Percentiles rank a stretch among this genome's conserved stretches.
Evolutionary conservation across 2,329 filamentous ascomycete genomes (phyloP).

Genomic region (Teratosphaeria viscida): DNA sequence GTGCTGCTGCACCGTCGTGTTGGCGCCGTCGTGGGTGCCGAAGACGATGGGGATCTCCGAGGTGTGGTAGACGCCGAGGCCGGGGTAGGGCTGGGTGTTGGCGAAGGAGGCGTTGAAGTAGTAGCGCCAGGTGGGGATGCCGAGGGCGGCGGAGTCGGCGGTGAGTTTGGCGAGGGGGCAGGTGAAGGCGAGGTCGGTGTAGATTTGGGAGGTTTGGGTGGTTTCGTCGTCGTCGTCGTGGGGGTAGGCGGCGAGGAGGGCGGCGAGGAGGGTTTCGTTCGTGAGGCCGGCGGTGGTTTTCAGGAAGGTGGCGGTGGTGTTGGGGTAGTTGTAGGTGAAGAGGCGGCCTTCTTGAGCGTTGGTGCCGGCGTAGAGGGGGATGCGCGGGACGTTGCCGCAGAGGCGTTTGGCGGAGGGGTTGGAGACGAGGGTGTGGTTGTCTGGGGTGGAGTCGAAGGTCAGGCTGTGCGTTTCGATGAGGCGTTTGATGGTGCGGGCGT

Average conservation of each 20-base stretch:
- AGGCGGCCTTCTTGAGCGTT: conserved; percentile 27
- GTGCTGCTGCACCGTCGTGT: conserved; percentile 23
- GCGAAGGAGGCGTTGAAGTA: conserved; percentile 28
- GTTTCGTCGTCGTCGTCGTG: conserved; percentile 13
- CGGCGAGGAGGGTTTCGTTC: conserved; percentile 11
- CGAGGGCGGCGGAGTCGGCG: conserved; percentile 19
- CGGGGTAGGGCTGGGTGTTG: conserved; percentile 21
- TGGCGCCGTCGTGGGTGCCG: conserved; percentile 19
- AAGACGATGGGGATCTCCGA: conserved; percentile 28
- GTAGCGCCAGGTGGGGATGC: conserved; percentile 28
- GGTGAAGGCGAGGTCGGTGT: conserved; percentile 20
- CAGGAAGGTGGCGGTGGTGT: conserved; percentile 16
- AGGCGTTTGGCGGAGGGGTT: conserved; percentile 19
- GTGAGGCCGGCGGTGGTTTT: conserved; percentile 8
- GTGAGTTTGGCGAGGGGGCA: conserved; percentile 19
- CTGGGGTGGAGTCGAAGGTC: conserved; percentile 21
- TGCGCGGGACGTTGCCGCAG: conserved; percentile 22
- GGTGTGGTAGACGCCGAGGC: conserved; percentile 25
- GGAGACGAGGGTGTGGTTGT: conserved; percentile 24
- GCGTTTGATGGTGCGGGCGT: conserved; percentile 21
- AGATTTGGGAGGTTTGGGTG: conserved; percentile 19
- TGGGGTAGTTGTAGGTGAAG: conserved; percentile 3
- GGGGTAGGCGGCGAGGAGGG: conserved; percentile 21
- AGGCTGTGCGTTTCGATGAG: conserved; percentile 23
- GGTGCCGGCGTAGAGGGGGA: conserved; percentile 26